Base-by-base conservation (phyloP, 495 filamentous ascomycete genomes). In the Staphylotrichum longicolle region DNA sequence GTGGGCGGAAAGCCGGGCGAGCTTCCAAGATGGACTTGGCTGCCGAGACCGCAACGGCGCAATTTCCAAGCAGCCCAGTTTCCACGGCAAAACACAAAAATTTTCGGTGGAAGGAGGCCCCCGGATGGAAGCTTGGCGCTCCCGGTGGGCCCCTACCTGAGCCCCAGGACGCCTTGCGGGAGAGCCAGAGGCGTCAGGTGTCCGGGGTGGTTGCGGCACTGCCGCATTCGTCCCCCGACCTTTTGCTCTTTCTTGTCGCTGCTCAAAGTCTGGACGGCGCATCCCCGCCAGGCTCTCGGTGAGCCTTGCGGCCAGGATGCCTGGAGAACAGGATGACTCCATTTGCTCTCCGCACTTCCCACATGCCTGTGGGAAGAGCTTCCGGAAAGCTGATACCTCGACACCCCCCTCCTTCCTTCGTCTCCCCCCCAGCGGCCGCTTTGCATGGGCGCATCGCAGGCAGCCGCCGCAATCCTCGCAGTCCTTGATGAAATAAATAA, bases 61-160 rank as follows among this genome's bases (percentile, higher is more conserved):
- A 63, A 64, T 67, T 64, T 66, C 62, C 61, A 56, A 32, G 20
- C 52, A 47, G 11, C 50, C 53, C 52, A 30, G 15, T 33, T 52
- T 39, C 34, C 34, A 34, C 61, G 63, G 65, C 65, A 68, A 63
- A 66, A 62, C 45, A 34, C 37, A 54, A 50, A 66, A 62, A 56
- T 62, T 58, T 64, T 66, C 62, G 64, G 67, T 68, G 58, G 47
- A 62, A 20, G 47, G 61, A 64, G 60, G 61, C 58, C 61, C 47
- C 63, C 55, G 53, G 57, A n/a, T 65, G 63, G 66, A 54, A 27
- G 20, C 57, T 65, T 60, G 63, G 57, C 53, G 35, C 7, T 11
- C 15, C 58, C 20, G 51, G 57, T 49, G 54, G 46, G 62, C 30
- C 35, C 37, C 7, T 7, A 10, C 35, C 15, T 35, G 14, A 27